These are phyloP conservation scores for Actinomortierella ambigua DNA, from an alignment of 371 early-diverging fungal species.

Conservation along the genomic window DNA sequence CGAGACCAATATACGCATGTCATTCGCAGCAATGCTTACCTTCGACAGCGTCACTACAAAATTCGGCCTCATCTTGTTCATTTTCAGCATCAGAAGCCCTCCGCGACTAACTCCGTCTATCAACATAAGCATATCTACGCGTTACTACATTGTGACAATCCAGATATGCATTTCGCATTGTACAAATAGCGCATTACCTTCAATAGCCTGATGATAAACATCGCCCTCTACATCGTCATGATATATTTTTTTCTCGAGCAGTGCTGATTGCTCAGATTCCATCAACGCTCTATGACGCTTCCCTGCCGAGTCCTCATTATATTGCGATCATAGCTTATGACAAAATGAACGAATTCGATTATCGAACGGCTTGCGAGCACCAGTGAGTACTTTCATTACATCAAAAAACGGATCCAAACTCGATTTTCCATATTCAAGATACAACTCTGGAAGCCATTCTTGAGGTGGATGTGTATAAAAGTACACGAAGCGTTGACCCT, in stretches of 20 bases:
- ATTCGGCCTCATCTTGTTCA: too few species aligned
- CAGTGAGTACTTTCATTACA: not conserved
- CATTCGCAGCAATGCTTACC: too few species aligned
- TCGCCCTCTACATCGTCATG: not conserved
- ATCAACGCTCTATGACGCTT: not conserved
- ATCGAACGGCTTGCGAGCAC: not conserved
- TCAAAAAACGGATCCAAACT: not conserved
- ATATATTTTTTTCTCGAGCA: not conserved
- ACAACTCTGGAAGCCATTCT: not conserved
- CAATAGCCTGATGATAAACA: not conserved
- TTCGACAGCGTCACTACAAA: too few species aligned
- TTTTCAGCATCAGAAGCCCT: too few species aligned
- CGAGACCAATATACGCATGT: too few species aligned
- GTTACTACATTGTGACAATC: too few species aligned
- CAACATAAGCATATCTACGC: too few species aligned
- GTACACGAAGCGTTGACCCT: not conserved
- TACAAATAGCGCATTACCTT: not conserved
- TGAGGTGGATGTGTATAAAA: not conserved
- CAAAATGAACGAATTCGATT: not conserved
- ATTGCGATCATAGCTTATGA: not conserved
- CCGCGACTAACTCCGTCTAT: too few species aligned
- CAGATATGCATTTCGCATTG: too few species aligned
- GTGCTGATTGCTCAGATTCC: not conserved
- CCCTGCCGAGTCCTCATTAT: not conserved
- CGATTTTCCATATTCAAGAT: not conserved